Conservation (phyloP, 2,329 filamentous ascomycete species). For the Ophiostoma ips region DNA sequence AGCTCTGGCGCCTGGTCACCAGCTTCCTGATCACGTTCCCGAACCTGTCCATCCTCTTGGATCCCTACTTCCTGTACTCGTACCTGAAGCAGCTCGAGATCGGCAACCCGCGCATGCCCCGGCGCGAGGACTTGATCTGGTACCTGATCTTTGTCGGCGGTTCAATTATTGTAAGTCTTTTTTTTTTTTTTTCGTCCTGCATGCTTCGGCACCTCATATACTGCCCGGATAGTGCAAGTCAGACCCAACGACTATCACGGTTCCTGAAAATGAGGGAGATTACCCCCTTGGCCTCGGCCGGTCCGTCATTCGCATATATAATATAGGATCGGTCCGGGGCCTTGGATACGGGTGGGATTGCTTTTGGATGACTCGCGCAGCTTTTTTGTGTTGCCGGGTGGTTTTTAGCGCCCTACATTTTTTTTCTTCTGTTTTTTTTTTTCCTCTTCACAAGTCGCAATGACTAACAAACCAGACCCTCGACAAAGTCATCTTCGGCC, state of each 20-base stretch:
- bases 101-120: conserved; percentile 54
- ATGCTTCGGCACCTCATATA: conserved; percentile 37
- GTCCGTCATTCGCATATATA: conserved; percentile 51
- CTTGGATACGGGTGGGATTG: conserved; percentile 63
- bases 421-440: not conserved
- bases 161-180: conserved; percentile 61
- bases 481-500: conserved; percentile 33
- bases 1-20: conserved; percentile 30
- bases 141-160: conserved; percentile 62
- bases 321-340: conserved; percentile 43
- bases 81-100: conserved; percentile 65
- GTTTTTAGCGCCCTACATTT: conserved; percentile 50
- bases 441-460: not conserved
- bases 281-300: conserved; percentile 48
- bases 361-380: conserved; percentile 54
- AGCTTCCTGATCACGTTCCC: conserved; percentile 29
- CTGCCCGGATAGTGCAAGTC: conserved; percentile 60
- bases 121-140: conserved; percentile 66
- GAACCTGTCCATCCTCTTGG: conserved; percentile 44
- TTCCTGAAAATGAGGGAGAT: conserved; percentile 78
- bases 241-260: conserved; percentile 56
- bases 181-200: conserved; percentile 2
- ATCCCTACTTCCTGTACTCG: conserved; percentile 66
- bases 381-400: conserved; percentile 41
- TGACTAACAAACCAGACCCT: conserved; percentile 27